Evolutionary conservation across 768 basidiomycete genomes (phyloP), one percentile per base, ranked within the genome.

Genomic region (Crassisporium funariophilum): DNA sequence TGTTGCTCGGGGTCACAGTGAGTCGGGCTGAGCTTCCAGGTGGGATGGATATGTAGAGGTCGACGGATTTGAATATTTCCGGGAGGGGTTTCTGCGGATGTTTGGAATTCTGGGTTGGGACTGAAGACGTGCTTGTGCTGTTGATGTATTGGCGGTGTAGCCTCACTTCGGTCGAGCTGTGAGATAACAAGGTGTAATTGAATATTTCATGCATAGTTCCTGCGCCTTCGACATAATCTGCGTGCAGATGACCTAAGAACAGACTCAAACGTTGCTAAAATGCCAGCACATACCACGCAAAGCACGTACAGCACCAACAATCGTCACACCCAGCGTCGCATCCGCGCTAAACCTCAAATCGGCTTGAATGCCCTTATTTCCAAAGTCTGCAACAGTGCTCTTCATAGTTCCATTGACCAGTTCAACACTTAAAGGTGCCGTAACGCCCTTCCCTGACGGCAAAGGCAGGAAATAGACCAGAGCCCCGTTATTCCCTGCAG

Each of bases 401-500:
- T 29, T 53, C 35, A 60, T 44, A 2, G 55, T 54, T 2, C 55
- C 58, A 40, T 62, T 60, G 16, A 62, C 42, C 19, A 62, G 25
- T 29, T 53, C 46, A 6, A 62, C 24, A 41, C 53, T 47, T 22
- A 60, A 31, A 13, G 44, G 53, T 19, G 19, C 10, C 15, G 4
- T 25, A 11, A 34, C 15, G 15, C 44, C 39, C 21, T 44, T 53
- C 13, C 27, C 27, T 29, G 7, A 13, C 13, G n/a, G 7, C 27
- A 13, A 7, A 22, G 73, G 71, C 4, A 76, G 55, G 49, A 75
- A 75, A 54, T 72, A 75, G 1, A 67, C 61, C 24, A 72, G 52
- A 4, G 69, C 68, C 2, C 73, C 74, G 7, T 71, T 70, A 51
- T 75, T 76, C 7, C 73, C 74, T 22, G 72, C 67, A 19, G 74